Evolutionary conservation across 352 stramenopile genomes (phyloP).

Genomic region (Globisporangium radiosum): DNA sequence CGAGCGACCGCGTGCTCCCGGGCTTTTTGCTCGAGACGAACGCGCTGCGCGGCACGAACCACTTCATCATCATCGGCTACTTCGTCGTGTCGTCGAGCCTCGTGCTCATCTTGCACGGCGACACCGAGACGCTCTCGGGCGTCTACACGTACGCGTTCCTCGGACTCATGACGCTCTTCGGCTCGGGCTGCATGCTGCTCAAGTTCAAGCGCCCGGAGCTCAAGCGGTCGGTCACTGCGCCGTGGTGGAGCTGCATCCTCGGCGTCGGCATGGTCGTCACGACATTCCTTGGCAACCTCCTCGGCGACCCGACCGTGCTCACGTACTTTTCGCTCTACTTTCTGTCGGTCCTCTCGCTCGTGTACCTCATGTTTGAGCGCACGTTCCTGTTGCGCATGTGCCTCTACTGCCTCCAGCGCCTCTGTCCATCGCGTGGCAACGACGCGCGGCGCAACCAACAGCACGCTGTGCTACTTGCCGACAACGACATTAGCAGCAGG

Average conservation of each 20-base stretch:
- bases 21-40: constrained; percentile 80
- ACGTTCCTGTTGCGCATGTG: constrained; percentile 81
- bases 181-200: constrained; percentile 90
- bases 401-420: constrained; percentile 68
- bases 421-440: constrained; percentile 63
- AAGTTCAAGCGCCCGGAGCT: constrained; percentile 93
- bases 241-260: constrained; percentile 84
- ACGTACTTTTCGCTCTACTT: constrained; percentile 90
- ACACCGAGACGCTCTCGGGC: constrained; percentile 89
- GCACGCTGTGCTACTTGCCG: constrained; percentile 10
- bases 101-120: constrained; percentile 85
- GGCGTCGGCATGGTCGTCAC: constrained; percentile 77
- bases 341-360: constrained; percentile 66
- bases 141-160: constrained; percentile 96
- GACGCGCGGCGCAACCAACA: constrained; percentile 9
- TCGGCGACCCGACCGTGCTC: constrained; percentile 80
- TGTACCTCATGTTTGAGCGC: constrained; percentile 88
- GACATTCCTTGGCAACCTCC: constrained; percentile 81
- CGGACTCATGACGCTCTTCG: constrained; percentile 92
- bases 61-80: constrained; percentile 91
- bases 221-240: constrained; percentile 78
- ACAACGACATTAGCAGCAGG: constrained; percentile 13
- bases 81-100: constrained; percentile 86
- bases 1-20: constrained; percentile 85
- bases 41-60: constrained; percentile 81